These are phyloP conservation scores for Areca catechu DNA, from an alignment of 176 grass and related monocot genomes.

Conservation along the genomic window DNA sequence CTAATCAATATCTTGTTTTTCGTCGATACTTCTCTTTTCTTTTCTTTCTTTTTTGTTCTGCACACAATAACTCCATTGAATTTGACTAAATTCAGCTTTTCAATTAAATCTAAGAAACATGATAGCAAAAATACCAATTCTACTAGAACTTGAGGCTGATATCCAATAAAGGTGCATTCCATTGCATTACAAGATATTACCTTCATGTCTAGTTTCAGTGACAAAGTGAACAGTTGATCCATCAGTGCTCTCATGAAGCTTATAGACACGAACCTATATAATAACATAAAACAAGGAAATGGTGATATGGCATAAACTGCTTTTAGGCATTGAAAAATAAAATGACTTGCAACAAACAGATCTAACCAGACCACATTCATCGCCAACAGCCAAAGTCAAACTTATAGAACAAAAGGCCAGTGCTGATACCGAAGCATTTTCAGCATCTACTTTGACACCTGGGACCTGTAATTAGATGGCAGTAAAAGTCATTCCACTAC, in stretches of 20 bases:
- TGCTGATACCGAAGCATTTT: slow-evolving; percentile 57
- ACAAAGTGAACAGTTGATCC: slow-evolving; percentile 74
- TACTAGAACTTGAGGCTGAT: too few relatives aligned
- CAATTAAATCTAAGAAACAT: too few relatives aligned
- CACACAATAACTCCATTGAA: too few relatives aligned
- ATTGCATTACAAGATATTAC: slow-evolving; percentile 26
- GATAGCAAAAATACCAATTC: too few relatives aligned
- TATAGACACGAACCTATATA: slow-evolving; percentile 77
- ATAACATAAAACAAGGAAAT: slow-evolving; percentile 16
- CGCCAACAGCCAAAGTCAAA: slow-evolving; percentile 75
- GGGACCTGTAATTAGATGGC: slow-evolving; percentile 35
- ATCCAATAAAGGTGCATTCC: too few relatives aligned
- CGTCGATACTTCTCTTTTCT: too few relatives aligned
- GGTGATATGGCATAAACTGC: background rate
- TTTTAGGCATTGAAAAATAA: slow-evolving; percentile 2
- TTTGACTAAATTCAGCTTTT: too few relatives aligned
- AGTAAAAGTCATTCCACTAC: background rate
- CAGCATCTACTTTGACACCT: slow-evolving; percentile 49
- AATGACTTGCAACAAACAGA: background rate
- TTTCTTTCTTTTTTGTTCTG: too few relatives aligned
- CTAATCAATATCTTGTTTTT: too few relatives aligned
- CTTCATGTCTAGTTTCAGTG: slow-evolving; percentile 67
- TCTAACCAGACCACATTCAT: slow-evolving; percentile 90
- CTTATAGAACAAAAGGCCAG: slow-evolving; percentile 58
- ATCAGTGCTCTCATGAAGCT: slow-evolving; percentile 51